Evolutionary conservation across 225 moss, liverwort and hornwort species (phyloP), one percentile per base, ranked within the genome.

Genomic region (Marchantia polymorpha): DNA sequence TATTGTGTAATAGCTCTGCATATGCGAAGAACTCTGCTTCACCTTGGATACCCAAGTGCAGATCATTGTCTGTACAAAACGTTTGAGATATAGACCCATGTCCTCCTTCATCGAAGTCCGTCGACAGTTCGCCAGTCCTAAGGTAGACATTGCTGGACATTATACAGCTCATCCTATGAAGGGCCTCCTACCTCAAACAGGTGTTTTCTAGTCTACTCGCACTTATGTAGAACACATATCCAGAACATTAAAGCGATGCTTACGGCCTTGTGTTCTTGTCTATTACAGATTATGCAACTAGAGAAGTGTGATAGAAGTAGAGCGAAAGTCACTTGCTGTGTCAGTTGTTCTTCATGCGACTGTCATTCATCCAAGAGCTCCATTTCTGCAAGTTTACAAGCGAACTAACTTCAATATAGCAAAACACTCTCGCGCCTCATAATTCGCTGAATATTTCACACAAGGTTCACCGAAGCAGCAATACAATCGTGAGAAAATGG

Each of bases 311-410:
- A 58, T 16, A 58, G 13, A 15, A 7, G 15, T 69, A 47, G 22
- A 48, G 48, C 47, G 47, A 7, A 8, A n/a, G 50, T 51, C 10
- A 4, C n/a, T 61, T 61, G 61, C 51, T 49, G n/a, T 48, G 16
- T 15, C 19, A 69, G 19, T 50, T 53, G 7, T 12, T 1, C 22
- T 53, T 52, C 53, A 26, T 54, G 73, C 6, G 49, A 53, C 73
- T 54, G 14, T 0, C 12, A 73, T 27, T 73, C 53, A 73, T 8
- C 29, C 54, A 5, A 17, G 26, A 52, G n/a, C 73, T 73, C 26
- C 73, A 55, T 73, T 54, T 23, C 73, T 73, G 73, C 27, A 53
- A 55, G 73, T 54, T 73, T 22, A 39, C 73, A 73, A 14, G 1
- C 13, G 19, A 53, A 17, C 10, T 4, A 15, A 4, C 29, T 26